A percentile compares a stretch with the other conserved stretches of the same genome.
These are phyloP conservation scores for Fusarium poae DNA, from an alignment of 2,329 filamentous ascomycete species.

Conservation along the genomic window DNA sequence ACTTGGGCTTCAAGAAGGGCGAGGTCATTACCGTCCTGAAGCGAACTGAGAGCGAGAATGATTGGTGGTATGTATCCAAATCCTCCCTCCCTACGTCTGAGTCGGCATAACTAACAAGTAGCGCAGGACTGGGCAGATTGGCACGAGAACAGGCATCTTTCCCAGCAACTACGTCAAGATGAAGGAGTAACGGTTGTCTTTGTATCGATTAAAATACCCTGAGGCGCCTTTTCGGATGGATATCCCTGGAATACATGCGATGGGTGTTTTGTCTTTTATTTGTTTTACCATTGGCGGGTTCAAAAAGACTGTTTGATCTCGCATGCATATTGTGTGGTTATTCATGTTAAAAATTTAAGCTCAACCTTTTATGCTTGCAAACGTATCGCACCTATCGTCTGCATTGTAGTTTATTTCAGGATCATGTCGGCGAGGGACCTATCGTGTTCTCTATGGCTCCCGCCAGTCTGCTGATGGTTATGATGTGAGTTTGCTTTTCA, in stretches of 20 bases:
- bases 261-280: conserved; percentile 20
- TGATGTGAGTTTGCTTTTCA: background rate
- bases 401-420: background rate
- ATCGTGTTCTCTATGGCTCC: background rate
- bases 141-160: conserved; percentile 89
- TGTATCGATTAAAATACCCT: conserved; percentile 43
- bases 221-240: conserved; percentile 33
- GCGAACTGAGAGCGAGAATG: conserved; percentile 91
- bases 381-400: background rate
- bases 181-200: conserved; percentile 60
- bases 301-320: conserved; percentile 8
- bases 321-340: background rate
- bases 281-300: background rate
- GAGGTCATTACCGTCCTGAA: conserved; percentile 96
- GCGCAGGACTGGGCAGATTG: conserved; percentile 86
- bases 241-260: conserved; percentile 13
- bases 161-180: conserved; percentile 84
- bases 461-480: background rate
- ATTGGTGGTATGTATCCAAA: conserved; percentile 82
- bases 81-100: no score
- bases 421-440: background rate
- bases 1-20: conserved; percentile 96
- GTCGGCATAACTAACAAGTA: conserved; percentile 8
- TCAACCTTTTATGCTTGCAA: background rate
- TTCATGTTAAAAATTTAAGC: background rate